Evolutionary conservation across 1,284 basidiomycete genomes (phyloP).

Genomic region (Ceratobasidium sp.): DNA sequence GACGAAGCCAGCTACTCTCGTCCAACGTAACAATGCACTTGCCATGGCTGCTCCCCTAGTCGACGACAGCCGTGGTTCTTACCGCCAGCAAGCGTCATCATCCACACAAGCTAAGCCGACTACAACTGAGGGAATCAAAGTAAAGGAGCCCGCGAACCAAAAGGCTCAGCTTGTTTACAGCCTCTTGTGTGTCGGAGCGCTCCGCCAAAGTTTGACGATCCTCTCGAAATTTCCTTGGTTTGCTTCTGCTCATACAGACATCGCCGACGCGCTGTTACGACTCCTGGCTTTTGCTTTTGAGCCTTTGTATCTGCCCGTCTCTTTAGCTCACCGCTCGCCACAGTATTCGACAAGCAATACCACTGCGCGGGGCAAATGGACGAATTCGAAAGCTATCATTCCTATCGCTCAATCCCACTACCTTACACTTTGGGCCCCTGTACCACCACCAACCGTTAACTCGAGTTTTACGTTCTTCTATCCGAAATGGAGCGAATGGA

Average conservation of each 20-base stretch:
- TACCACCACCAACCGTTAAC: conserved; percentile 75
- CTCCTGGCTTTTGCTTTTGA: conserved; percentile 74
- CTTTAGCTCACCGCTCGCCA: conserved; percentile 56
- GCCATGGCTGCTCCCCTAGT: conserved; percentile 91
- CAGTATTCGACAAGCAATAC: conserved; percentile 61
- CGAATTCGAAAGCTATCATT: conserved; percentile 61
- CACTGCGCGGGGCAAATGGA: conserved; percentile 70
- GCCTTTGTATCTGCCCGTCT: conserved; percentile 70
- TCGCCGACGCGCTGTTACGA: conserved; percentile 86
- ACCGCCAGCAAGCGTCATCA: conserved; percentile 43
- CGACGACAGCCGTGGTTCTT: conserved; percentile 61
- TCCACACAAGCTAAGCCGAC: conserved; percentile 56
- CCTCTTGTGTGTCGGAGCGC: conserved; percentile 86
- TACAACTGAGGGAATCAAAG: conserved; percentile 58
- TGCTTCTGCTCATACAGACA: conserved; percentile 79
- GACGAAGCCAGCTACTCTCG: conserved; percentile 68
- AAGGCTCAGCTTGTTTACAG: conserved; percentile 82
- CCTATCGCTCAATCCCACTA: conserved; percentile 65
- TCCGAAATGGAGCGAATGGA: conserved; percentile 77
- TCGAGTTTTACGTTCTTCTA: conserved; percentile 90
- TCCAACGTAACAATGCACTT: conserved; percentile 69
- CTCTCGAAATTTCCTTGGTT: conserved; percentile 89
- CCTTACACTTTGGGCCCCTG: conserved; percentile 74
- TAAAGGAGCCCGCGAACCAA: conserved; percentile 76
- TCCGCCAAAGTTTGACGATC: conserved; percentile 80